Evolutionary conservation across 1,284 basidiomycete genomes (phyloP), one percentile per base, ranked within the genome.

Genomic region (Papiliotrema nemorosa): DNA sequence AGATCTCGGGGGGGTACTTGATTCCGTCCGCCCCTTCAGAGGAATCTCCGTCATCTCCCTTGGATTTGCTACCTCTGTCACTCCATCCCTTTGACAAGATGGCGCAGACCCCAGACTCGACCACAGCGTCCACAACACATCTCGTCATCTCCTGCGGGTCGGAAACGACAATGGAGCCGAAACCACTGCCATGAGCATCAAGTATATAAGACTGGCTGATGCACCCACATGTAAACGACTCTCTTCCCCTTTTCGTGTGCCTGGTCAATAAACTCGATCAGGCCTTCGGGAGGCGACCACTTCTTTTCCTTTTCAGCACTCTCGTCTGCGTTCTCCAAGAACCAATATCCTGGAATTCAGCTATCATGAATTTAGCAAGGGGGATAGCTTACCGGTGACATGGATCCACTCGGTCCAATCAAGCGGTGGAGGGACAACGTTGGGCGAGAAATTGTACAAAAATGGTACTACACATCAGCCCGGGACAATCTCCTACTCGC

Each of bases 391-490:
- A 86, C 88, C 93, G 47, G 91, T 94, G 1, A 97, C 85, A 47
- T 90, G 86, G 56, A 97, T 96, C 90, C 93, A 97, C 72, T 97
- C 94, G 6, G 90, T 90, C 94, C 94, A 98, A 71, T 98, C 94
- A 48, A 96, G 74, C 5, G 92, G 92, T 20, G 85, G 87, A 7
- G 91, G 91, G 10, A 94, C 88, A 22, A 91, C 79, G 7, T 82
- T 81, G 0, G 91, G 88, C 66, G 89, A 93, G 70, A 97, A 97
- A 72, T 97, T 97, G 76, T 98, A 98, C 44, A 98, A 76, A 78
- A 98, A 97, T 1, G 94, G 94, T 38, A 94, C 89, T 62, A 39
- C 39, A 2, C 20, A 25, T 54, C 25, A 57, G 52, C 47, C 37
- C 6, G n/a, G n/a, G 31, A 12, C 21, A 7, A 21, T 25, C 33